These are phyloP conservation scores for Colletotrichum brevisporum DNA, from an alignment of 2,329 filamentous ascomycete genomes.

Conservation along the genomic window DNA sequence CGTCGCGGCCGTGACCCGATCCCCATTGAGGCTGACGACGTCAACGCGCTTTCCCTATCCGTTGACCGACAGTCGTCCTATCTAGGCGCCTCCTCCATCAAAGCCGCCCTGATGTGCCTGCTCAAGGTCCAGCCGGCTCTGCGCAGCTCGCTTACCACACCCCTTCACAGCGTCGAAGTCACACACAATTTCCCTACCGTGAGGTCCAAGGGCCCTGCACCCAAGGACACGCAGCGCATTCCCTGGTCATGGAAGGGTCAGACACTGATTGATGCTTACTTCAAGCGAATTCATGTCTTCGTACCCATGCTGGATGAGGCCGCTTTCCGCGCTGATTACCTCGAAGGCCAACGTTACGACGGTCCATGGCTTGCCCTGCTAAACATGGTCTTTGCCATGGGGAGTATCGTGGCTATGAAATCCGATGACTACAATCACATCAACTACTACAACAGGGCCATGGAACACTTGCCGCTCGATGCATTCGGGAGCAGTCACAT, in stretches of 20 bases:
- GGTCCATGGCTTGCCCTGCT: conserved; percentile 79
- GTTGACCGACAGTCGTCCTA: conserved; percentile 75
- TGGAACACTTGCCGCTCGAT: conserved; percentile 76
- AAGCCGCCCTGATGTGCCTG: conserved; percentile 81
- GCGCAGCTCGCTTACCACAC: conserved; percentile 59
- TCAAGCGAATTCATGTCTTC: conserved; percentile 79
- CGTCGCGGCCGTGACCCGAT: conserved; percentile 67
- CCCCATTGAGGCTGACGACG: conserved; percentile 74
- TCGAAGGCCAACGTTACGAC: conserved; percentile 70
- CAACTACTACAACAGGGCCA: conserved; percentile 78
- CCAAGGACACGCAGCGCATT: conserved; percentile 64
- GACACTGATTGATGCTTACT: conserved; percentile 81
- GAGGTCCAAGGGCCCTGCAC: conserved; percentile 57
- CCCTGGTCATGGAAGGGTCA: conserved; percentile 76
- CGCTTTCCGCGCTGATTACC: conserved; percentile 74
- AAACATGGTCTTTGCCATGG: conserved; percentile 84
- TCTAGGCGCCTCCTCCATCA: conserved; percentile 81
- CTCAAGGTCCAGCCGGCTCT: conserved; percentile 67
- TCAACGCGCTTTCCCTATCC: conserved; percentile 70
- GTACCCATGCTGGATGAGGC: conserved; percentile 82
- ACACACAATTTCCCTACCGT: conserved; percentile 60
- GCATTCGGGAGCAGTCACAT: conserved; percentile 73
- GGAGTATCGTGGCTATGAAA: conserved; percentile 77
- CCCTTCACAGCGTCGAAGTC: conserved; percentile 62
- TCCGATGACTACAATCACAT: conserved; percentile 77